Evolutionary conservation across 2,329 filamentous ascomycete species (phyloP), one percentile per base, ranked within the genome.

Genomic region (Aureobasidium sp.): DNA sequence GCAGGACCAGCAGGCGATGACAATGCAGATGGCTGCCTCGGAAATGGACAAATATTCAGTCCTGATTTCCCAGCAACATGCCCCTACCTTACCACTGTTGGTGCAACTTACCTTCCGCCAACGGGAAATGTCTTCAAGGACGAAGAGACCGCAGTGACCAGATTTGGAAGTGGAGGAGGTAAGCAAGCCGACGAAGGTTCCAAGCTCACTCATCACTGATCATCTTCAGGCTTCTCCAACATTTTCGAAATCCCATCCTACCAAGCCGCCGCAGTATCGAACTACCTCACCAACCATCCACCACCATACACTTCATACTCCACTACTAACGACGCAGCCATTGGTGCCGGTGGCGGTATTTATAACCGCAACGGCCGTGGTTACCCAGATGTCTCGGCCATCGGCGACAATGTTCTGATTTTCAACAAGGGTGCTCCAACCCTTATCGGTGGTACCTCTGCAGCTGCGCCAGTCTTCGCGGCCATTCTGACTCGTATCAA

Each of bases 1-100:
- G 81, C 71, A 74, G 77, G 65, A 78, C 81, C 2, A 81, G 81
- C 8, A 81, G 66, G 73, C 70, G 67, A 75, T 69, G 65, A 69
- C 5, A 71, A 66, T 2, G 64, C 64, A 68, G 73, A 71, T 50
- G 74, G 74, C 17, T 80, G 77, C 67, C 72, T 75, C 64, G 75
- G 75, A 55, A 78, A 77, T 67, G 76, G 73, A 1, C 76, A 75
- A 5, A 73, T 73, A 5, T 79, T 80, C 67, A 66, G 75, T 26
- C 77, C 78, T 13, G 72, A 73, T 26, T 79, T 80, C 69, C 78
- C 78, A 2, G 77, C 76, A 15, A 69, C 75, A 0, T 80, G 78
- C 67, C 78, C 78, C 0, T 79, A 76, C 53, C 73, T 79, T 17
- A 80, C 78, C 69, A 69, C 62, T 69, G 71, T 61, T 77, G 75